phyloP scores from a whole-genome alignment of 2,329 filamentous ascomycete genomes.

The Bretziella fagacearum region DNA sequence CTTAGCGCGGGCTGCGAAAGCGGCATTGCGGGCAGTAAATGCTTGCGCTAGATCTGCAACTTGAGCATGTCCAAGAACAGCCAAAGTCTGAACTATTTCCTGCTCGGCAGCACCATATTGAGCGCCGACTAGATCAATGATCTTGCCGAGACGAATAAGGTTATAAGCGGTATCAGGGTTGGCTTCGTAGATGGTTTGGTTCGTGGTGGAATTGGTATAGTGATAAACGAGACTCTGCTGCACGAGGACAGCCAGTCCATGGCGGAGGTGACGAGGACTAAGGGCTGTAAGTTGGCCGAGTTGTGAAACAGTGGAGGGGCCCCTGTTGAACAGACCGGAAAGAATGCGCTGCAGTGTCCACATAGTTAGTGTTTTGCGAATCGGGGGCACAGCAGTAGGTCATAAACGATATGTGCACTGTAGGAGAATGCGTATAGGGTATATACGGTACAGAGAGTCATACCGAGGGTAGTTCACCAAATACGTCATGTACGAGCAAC shows the following conservation, averaged over 20 bases:
- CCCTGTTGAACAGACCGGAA: conserved; percentile 57
- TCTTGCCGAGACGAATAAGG: conserved; percentile 64
- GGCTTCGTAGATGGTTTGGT: conserved; percentile 63
- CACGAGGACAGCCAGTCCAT: conserved; percentile 67
- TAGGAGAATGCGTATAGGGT: conserved; percentile 15
- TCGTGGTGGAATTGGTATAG: conserved; percentile 37
- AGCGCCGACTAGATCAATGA: conserved; percentile 56
- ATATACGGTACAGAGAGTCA: conserved; percentile 21
- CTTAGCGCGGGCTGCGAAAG: conserved; percentile 17
- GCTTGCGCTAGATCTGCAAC: conserved; percentile 52
- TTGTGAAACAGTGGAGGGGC: conserved; percentile 54
- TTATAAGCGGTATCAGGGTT: conserved; percentile 68
- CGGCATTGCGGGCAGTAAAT: conserved; percentile 28
- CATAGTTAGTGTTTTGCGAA: not conserved
- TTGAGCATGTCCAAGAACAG: conserved; percentile 61
- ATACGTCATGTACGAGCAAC: conserved; percentile 73
- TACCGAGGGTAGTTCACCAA: conserved; percentile 86
- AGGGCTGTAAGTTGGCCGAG: conserved; percentile 58
- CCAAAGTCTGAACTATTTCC: conserved; percentile 55
- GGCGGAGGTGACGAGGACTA: conserved; percentile 55
- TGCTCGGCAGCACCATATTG: conserved; percentile 60
- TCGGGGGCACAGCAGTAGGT: not conserved
- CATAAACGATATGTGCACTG: not conserved
- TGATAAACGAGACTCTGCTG: conserved; percentile 79
- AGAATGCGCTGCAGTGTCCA: conserved; percentile 55